These are phyloP conservation scores for Fonsecaea monophora DNA, from an alignment of 2,329 filamentous ascomycete species.

Conservation along the genomic window DNA sequence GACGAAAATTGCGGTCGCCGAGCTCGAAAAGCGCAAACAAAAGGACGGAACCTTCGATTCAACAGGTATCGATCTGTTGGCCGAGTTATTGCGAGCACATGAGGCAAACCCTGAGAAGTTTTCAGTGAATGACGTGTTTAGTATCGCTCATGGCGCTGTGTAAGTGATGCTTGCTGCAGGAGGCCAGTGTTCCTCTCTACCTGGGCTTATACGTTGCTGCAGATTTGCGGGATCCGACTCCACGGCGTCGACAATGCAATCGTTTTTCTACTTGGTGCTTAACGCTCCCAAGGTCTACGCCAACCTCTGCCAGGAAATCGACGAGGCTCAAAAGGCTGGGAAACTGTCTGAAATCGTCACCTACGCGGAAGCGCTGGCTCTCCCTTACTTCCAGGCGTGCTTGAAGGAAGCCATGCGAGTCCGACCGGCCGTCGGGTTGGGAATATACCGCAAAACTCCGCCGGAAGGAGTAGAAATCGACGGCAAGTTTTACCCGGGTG, in stretches of 20 bases:
- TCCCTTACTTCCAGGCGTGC: constrained; percentile 38
- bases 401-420: constrained; percentile 39
- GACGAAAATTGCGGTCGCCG: constrained; percentile 34
- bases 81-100: constrained; percentile 60
- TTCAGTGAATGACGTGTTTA: constrained; percentile 62
- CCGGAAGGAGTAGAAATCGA: constrained; percentile 35
- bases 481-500: constrained; percentile 34
- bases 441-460: constrained; percentile 42
- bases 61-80: constrained; percentile 48
- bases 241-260: constrained; percentile 66
- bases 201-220: neutral
- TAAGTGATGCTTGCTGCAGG: constrained; percentile 21
- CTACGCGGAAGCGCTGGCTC: constrained; percentile 37
- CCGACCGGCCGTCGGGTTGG: constrained; percentile 41
- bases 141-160: constrained; percentile 62
- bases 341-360: constrained; percentile 35
- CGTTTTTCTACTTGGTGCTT: constrained; percentile 61
- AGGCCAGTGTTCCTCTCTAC: neutral
- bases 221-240: constrained; percentile 63
- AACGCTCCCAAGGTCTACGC: constrained; percentile 47
- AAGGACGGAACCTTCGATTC: constrained; percentile 45
- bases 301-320: constrained; percentile 53
- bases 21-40: constrained; percentile 37
- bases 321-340: constrained; percentile 29
- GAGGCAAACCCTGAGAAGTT: constrained; percentile 59